Conservation (phyloP, 257 asterid species). For the Solanum ahanhuiri region DNA sequence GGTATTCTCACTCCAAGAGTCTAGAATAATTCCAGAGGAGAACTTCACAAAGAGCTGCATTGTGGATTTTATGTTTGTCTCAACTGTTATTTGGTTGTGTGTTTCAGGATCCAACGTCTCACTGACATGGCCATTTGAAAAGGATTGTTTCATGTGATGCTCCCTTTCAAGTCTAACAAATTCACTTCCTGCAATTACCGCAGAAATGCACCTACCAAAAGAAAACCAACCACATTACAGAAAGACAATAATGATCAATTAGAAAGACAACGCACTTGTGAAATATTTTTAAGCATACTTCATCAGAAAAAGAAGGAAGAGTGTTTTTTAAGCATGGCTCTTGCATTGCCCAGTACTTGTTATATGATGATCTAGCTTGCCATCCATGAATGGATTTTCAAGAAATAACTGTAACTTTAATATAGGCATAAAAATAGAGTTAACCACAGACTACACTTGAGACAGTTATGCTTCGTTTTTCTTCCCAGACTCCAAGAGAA, state of each 20-base stretch:
- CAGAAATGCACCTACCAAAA: conserved; percentile 72
- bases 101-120: conserved; percentile 54
- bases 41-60: conserved; percentile 87
- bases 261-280: background rate
- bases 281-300: background rate
- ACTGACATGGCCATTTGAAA: conserved; percentile 61
- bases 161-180: conserved; percentile 81
- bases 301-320: background rate
- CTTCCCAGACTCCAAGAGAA: background rate
- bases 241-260: background rate
- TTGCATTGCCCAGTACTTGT: background rate
- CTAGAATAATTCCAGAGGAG: conserved; percentile 79
- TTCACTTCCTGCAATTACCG: conserved; percentile 89
- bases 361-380: background rate
- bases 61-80: conserved; percentile 69
- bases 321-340: background rate
- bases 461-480: background rate
- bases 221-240: background rate
- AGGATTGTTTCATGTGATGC: conserved; percentile 57
- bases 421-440: background rate
- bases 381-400: background rate
- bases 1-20: conserved; percentile 70
- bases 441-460: background rate
- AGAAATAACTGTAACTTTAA: background rate
- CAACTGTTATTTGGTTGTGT: conserved; percentile 49